phyloP scores from a whole-genome alignment of 164 flowering plant species.

The Umbilicus rupestris region DNA sequence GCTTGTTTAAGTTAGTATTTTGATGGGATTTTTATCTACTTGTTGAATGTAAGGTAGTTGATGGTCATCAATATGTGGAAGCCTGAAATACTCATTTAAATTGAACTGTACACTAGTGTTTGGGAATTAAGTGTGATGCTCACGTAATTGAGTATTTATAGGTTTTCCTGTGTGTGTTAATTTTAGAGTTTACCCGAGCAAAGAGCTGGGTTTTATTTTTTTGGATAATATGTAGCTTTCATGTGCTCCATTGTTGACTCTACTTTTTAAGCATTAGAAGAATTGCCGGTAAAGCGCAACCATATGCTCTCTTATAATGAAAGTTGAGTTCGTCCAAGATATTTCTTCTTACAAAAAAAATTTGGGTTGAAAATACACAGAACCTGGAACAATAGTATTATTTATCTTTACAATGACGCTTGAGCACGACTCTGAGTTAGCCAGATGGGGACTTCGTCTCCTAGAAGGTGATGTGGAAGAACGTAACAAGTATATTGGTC shows the following conservation, averaged over 20 bases:
- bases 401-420: constrained; percentile 12
- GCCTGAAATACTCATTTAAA: background rate
- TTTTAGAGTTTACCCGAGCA: too few species aligned
- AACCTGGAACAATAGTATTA: too few species aligned
- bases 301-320: too few species aligned
- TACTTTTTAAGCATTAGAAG: too few species aligned
- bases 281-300: too few species aligned
- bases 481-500: background rate
- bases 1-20: background rate
- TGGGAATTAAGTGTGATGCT: background rate
- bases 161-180: background rate
- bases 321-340: too few species aligned
- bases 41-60: background rate
- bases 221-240: background rate
- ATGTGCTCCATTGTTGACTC: too few species aligned
- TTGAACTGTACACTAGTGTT: background rate
- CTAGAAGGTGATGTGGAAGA: constrained; percentile 19
- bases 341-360: too few species aligned
- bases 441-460: constrained; percentile 29
- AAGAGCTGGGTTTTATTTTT: too few species aligned
- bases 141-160: background rate
- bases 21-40: background rate
- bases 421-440: constrained; percentile 24
- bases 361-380: too few species aligned
- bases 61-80: background rate